Percentiles rank a stretch among this genome's conserved stretches.
phyloP scores from a whole-genome alignment of 108 stramenopile genomes.

The Bacterosira constricta region DNA sequence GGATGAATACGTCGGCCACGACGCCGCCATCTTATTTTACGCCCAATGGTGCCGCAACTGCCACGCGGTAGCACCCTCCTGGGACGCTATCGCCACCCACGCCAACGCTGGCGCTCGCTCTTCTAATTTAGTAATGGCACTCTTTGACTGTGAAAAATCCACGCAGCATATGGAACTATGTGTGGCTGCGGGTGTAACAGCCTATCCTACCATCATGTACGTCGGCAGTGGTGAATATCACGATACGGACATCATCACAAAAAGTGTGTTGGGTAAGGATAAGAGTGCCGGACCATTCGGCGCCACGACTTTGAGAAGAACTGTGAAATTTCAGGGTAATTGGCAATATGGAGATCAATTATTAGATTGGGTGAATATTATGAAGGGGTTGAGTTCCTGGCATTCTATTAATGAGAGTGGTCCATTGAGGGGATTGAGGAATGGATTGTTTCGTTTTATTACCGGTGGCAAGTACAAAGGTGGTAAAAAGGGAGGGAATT shows the following conservation, averaged over 20 bases:
- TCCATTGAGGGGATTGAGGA: constrained; percentile 45
- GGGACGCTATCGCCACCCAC: constrained; percentile 67
- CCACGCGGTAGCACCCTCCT: constrained; percentile 72
- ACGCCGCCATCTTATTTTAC: constrained; percentile 86
- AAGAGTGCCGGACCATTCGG: constrained; percentile 51
- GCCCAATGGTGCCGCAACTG: constrained; percentile 75
- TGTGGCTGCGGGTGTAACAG: constrained; percentile 44
- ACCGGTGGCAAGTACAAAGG: constrained; percentile 3
- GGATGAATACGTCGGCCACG: constrained; percentile 60
- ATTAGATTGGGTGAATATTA: constrained; percentile 81
- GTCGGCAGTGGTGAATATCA: constrained; percentile 68
- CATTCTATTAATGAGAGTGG: constrained; percentile 67
- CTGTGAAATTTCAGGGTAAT: constrained; percentile 75
- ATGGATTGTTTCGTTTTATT: constrained; percentile 50
- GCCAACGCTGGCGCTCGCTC: constrained; percentile 60
- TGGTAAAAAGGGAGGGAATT: not conserved
- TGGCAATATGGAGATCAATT: constrained; percentile 74
- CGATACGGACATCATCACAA: constrained; percentile 57
- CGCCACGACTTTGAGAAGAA: constrained; percentile 54
- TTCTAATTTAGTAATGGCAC: constrained; percentile 68
- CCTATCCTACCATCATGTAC: constrained; percentile 83
- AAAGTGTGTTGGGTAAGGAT: constrained; percentile 46
- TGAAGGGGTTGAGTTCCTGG: constrained; percentile 75
- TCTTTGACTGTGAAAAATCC: constrained; percentile 81
- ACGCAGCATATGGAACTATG: constrained; percentile 60